Conservation (phyloP, 495 filamentous ascomycete genomes). For the Trichocladium antarcticum region DNA sequence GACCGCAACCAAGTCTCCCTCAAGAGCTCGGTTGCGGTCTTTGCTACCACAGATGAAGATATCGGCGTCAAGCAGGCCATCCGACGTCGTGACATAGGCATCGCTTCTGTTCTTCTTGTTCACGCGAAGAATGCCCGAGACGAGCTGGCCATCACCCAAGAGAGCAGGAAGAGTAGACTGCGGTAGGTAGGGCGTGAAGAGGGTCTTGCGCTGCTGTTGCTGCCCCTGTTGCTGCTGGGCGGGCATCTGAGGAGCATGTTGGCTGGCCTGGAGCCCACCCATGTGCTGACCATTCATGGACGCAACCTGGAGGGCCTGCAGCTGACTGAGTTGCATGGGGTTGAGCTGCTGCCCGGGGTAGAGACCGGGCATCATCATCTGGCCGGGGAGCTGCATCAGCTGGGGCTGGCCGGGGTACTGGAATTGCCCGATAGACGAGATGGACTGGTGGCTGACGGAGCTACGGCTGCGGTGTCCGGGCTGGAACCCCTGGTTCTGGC, state of each 20-base stretch:
- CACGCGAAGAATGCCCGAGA: slow-evolving; percentile 90
- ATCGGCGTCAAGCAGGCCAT: slow-evolving; percentile 80
- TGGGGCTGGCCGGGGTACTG: slow-evolving; percentile 89
- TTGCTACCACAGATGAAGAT: slow-evolving; percentile 99
- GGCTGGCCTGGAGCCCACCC: slow-evolving; percentile 56
- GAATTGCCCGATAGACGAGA: slow-evolving; percentile 75
- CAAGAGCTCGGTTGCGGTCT: slow-evolving; percentile 88
- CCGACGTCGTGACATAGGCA: slow-evolving; percentile 88
- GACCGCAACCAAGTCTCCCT: slow-evolving; percentile 90
- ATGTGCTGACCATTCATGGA: slow-evolving; percentile 71
- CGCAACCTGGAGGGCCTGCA: slow-evolving; percentile 82
- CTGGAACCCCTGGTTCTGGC: slow-evolving; percentile 74
- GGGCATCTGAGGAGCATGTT: slow-evolving; percentile 61
- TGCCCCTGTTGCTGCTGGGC: slow-evolving; percentile 74
- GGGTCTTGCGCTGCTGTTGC: slow-evolving; percentile 91
- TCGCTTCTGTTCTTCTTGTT: slow-evolving; percentile 99
- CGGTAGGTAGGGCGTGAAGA: slow-evolving; percentile 95
- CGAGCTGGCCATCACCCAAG: slow-evolving; percentile 82
- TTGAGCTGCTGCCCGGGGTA: slow-evolving; percentile 79
- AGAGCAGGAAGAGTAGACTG: slow-evolving; percentile 90
- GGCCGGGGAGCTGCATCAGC: slow-evolving; percentile 73
- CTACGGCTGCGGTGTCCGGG: slow-evolving; percentile 78
- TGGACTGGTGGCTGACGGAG: slow-evolving; percentile 72
- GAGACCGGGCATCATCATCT: slow-evolving; percentile 65
- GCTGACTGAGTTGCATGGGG: slow-evolving; percentile 76